phyloP scores from a whole-genome alignment of 1,284 basidiomycete species.

The Waitea zeae region DNA sequence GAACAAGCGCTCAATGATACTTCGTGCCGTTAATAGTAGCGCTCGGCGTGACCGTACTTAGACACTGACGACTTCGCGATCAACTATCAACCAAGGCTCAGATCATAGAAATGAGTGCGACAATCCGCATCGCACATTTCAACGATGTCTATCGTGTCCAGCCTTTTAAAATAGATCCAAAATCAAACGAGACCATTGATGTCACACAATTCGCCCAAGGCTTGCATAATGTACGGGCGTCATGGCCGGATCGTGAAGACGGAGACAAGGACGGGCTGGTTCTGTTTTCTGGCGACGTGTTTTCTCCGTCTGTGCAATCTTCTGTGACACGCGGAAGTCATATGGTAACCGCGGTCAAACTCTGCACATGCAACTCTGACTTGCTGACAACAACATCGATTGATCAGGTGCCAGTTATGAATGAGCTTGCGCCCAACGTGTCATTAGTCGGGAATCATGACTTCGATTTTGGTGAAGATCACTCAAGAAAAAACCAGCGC shows the following conservation, averaged over 20 bases:
- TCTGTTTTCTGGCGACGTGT: slow-evolving; percentile 81
- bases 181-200: slow-evolving; percentile 44
- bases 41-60: too few relatives aligned
- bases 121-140: slow-evolving; percentile 33
- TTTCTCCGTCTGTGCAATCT: slow-evolving; percentile 75
- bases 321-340: slow-evolving; percentile 82
- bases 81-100: too few relatives aligned
- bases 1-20: too few relatives aligned
- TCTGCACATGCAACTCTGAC: neutral
- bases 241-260: slow-evolving; percentile 23
- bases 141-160: slow-evolving; percentile 67
- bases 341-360: slow-evolving; percentile 75
- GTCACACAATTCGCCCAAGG: slow-evolving; percentile 58
- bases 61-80: too few relatives aligned
- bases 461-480: slow-evolving; percentile 46
- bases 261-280: slow-evolving; percentile 48
- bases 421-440: slow-evolving; percentile 50
- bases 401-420: slow-evolving; percentile 66
- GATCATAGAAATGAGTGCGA: too few relatives aligned
- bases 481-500: too few relatives aligned
- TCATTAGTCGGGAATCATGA: slow-evolving; percentile 63
- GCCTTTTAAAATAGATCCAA: slow-evolving; percentile 42
- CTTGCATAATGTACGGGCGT: slow-evolving; percentile 35
- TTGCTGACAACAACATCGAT: neutral
- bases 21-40: too few relatives aligned